Evolutionary conservation across 257 asterid genomes (phyloP), one percentile per base, ranked within the genome.

Genomic region (Gynochthodes officinalis): DNA sequence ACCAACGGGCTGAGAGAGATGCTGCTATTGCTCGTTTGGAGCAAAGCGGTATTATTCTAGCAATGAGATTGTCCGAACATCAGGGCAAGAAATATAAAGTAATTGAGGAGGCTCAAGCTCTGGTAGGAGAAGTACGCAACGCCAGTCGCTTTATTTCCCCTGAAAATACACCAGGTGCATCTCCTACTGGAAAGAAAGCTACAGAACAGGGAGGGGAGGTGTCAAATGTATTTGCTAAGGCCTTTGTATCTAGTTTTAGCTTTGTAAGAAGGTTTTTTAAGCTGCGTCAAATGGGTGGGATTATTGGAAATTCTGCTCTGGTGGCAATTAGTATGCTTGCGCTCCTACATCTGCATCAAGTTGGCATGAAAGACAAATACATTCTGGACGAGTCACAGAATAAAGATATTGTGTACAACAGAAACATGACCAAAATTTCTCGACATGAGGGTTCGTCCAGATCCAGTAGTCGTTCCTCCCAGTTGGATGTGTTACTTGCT

Each of bases 1-100:
- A 92, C 67, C 98, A 92, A 70, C 87, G 87, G 46, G 94, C 87
- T 18, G 99, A 95, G 83, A 90, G 92, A 80, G 95, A 95, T 79
- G 87, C 94, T 74, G 99, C 99, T 32, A 61, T 95, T 69, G 93
- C 97, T 77, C 91, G 96, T 39, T 76, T 95, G 53, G 99, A 95
- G 80, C 96, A 92, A 76, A 92, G 98, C 73, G 93, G 98, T 33
- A 78, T 92, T 44, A 76, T 90, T 76, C 96, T 95, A 72, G 97
- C 98, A 48, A 84, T 90, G 96, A 84, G 95, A 81, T 84, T 95
- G 88, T 97, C 97, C n/a, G 98, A 90, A 67, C 98, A 95, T 79
- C 97, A 86, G 64, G 99, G 98, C 11, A 85, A 89, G 87, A 90
- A 86, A 63, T 90, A 85, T 85, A 86, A 90, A 80, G 96, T 95